Conservation (phyloP, 306 rosid species). For the Ormosia emarginata region DNA sequence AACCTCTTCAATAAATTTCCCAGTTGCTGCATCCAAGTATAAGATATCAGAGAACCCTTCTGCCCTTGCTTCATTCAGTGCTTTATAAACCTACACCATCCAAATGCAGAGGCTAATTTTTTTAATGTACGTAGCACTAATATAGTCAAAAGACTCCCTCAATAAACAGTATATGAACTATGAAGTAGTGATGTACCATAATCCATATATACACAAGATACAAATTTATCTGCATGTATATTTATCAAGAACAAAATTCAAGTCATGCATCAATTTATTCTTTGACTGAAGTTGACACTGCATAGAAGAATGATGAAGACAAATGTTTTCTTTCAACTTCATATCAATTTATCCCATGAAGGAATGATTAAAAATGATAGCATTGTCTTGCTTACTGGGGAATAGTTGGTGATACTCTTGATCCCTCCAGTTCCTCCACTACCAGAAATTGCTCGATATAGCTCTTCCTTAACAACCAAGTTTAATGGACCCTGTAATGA, state of each 20-base stretch:
- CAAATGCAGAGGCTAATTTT: background rate
- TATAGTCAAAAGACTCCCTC: background rate
- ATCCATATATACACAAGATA: background rate
- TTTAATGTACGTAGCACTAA: background rate
- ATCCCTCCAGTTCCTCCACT: constrained; percentile 62
- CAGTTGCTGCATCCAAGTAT: constrained; percentile 39
- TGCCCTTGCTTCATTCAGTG: constrained; percentile 27
- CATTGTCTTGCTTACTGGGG: constrained; percentile 44
- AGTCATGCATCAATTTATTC: background rate
- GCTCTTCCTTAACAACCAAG: constrained; percentile 39
- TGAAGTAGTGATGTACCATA: background rate
- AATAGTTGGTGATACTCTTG: constrained; percentile 58
- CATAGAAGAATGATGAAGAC: background rate
- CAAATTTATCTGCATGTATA: background rate
- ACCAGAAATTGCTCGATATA: constrained; percentile 44
- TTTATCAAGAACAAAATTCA: background rate
- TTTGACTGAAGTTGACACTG: background rate
- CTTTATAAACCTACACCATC: constrained; percentile 18
- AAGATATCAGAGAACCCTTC: constrained; percentile 42
- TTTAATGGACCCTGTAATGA: constrained; percentile 38
- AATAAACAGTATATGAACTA: background rate
- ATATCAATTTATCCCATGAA: background rate
- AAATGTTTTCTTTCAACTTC: background rate
- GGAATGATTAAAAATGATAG: background rate
- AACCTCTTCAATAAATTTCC: constrained; percentile 34